These are phyloP conservation scores for Heliosperma pusillum DNA, from an alignment of 148 eudicot genomes.

Conservation along the genomic window DNA sequence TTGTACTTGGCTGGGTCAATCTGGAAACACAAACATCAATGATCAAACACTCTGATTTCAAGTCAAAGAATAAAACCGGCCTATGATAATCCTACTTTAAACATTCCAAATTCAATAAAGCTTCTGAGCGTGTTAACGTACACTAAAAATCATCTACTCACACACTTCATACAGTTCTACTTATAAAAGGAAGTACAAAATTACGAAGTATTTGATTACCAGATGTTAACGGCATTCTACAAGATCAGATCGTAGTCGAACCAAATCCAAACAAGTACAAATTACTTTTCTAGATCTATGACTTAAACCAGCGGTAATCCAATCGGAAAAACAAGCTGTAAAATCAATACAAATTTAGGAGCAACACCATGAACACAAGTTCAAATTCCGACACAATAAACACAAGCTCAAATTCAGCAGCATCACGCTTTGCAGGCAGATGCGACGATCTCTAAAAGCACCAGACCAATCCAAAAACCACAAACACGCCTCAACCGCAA, in stretches of 20 bases:
- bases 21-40: conserved; percentile 27
- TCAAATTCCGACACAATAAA: neutral
- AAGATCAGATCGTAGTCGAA: neutral
- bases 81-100: neutral
- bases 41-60: neutral
- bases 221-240: neutral
- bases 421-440: neutral
- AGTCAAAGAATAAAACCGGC: neutral
- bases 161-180: no score
- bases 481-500: no score
- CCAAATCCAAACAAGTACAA: neutral
- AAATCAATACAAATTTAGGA: neutral
- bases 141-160: neutral
- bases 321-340: neutral
- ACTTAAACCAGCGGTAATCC: no score
- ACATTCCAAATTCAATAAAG: neutral
- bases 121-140: no score
- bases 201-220: no score
- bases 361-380: neutral
- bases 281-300: neutral
- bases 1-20: conserved; percentile 88
- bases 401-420: neutral
- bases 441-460: neutral
- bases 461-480: neutral
- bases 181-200: no score